phyloP scores from a whole-genome alignment of 1,284 basidiomycete species.

The Puccinia polysora region DNA sequence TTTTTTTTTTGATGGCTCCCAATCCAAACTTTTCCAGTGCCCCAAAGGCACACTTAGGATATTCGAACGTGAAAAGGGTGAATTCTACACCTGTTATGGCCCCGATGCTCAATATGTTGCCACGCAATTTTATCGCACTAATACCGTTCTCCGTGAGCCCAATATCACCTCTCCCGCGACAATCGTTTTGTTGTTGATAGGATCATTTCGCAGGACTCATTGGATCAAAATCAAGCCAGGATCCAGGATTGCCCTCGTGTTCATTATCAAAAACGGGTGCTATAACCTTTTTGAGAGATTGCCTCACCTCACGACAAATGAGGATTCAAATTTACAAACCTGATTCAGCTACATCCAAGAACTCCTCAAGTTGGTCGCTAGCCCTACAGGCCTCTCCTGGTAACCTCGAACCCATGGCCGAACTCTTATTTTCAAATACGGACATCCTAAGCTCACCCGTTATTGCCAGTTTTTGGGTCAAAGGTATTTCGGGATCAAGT shows the following conservation, averaged over 20 bases:
- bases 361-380: constrained; percentile 47
- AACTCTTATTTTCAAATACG: constrained; percentile 77
- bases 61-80: constrained; percentile 65
- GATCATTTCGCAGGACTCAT: constrained; percentile 35
- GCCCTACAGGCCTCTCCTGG: constrained; percentile 76
- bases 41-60: constrained; percentile 63
- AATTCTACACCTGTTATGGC: constrained; percentile 85
- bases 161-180: constrained; percentile 14
- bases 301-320: constrained; percentile 81
- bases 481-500: constrained; percentile 57
- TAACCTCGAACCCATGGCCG: constrained; percentile 88
- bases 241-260: constrained; percentile 74
- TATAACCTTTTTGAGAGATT: constrained; percentile 79
- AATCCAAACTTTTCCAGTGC: too few relatives aligned
- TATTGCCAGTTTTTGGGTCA: constrained; percentile 78
- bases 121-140: constrained; percentile 61
- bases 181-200: background rate
- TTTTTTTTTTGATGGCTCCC: too few relatives aligned
- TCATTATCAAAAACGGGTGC: constrained; percentile 75
- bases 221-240: constrained; percentile 80
- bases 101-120: constrained; percentile 83
- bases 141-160: constrained; percentile 51
- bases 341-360: constrained; percentile 43
- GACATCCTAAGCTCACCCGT: constrained; percentile 82
- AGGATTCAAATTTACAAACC: constrained; percentile 71